Evolutionary conservation across 441 rosid species (phyloP), one percentile per base, ranked within the genome.

Genomic region (Viola pubescens): DNA sequence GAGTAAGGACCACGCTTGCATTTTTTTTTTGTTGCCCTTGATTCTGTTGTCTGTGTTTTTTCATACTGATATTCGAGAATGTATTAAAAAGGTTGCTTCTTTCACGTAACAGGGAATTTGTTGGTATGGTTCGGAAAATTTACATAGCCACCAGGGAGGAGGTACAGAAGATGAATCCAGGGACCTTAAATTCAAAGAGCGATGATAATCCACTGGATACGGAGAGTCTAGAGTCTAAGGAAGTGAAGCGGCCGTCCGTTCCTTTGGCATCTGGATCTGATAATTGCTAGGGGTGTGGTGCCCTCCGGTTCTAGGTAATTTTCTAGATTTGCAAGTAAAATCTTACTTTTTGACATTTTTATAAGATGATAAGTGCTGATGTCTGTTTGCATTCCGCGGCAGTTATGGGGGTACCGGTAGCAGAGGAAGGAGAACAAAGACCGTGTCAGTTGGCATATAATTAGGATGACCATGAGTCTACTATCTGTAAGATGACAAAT

Each of bases 41-140:
- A 9, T 6, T 47, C 26, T 8, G 42, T 37, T 7, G 3, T 7
- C 9, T n/a, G 10, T 58, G 3, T 6, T 11, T 43, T 51, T 56
- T 37, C 44, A 16, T 0, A 44, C 7, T 11, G 8, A 3, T 3
- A 37, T n/a, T 37, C 14, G n/a, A n/a, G 19, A 0, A 6, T 37
- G 9, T 9, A 14, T 59, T 46, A 4, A 10, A 12, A 12, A 37
- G 46, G 4, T 69, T 39, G 44, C 39, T 46, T 37, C 37, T 3
- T 60, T 7, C 56, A 34, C 42, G 9, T 38, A 26, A 7, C 80
- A 90, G 97, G 89, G 99, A 94, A 72, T 94, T 94, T 69, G 91
- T 96, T 72, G 75, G 84, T 79, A 91, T 94, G 91, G 99, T 80
- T 56, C 80, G 90, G n/a, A 90, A 94, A 73, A 85, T 94, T 50